Evolutionary conservation across 352 stramenopile species (phyloP), one percentile per base, ranked within the genome.

Genomic region (Phytopythium ostracodes): DNA sequence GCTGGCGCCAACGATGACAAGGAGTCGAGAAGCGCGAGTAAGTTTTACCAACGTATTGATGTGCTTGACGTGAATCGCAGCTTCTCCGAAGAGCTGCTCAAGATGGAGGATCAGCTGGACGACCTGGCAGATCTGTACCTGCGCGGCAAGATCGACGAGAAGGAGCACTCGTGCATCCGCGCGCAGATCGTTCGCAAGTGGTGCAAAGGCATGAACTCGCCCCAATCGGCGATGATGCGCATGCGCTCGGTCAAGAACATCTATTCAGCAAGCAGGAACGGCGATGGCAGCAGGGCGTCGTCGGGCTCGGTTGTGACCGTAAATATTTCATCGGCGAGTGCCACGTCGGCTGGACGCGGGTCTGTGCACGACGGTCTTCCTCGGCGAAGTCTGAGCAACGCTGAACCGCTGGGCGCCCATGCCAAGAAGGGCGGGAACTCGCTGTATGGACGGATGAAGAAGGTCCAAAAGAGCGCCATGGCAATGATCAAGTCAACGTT

Each of bases 401-500:
- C 54, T 0, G 54, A 59, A 38, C 54, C 54, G 24, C 33, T 59
- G 1, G 24, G 35, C 17, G 62, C 59, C 10, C 64, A 65, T 35
- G 71, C 60, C 33, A 73, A 70, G 60, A 79, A 79, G 59, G 71
- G 71, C n/a, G 70, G 65, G 8, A 76, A 63, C 24, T 88, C 83
- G 44, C 69, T 92, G 27, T 92, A 92, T 60, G 81, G 83, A 42
- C 81, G 81, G 31, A 92, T 92, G 83, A 92, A 92, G 65, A 89
- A 90, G 57, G 81, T 77, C 33, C 80, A 88, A 67, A 89, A 89
- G 70, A 92, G 72, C 65, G 83, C 81, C 31, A 76, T 90, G 44
- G 81, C 83, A 56, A 92, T 92, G 72, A 88, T 92, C 76, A 89
- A 88, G 65, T 81, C 80, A 40, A 90, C 81, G 18, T 92, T 92